Evolutionary conservation across 2,329 filamentous ascomycete species (phyloP), one percentile per base, ranked within the genome.

Genomic region (Trichoderma simmonsii): DNA sequence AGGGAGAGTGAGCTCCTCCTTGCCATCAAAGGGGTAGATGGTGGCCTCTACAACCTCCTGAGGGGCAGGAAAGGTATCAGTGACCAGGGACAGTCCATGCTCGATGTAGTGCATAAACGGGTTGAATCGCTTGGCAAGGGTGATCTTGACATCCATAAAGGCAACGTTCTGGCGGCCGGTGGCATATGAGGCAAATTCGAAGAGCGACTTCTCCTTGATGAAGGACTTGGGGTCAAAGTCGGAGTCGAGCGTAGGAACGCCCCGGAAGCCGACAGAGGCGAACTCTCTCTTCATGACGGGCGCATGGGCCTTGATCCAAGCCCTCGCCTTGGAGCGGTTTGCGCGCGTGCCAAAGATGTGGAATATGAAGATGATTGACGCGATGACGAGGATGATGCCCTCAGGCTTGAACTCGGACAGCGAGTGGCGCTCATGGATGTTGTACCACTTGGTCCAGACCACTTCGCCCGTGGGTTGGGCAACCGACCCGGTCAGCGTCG

Each of bases 361-460:
- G 74, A 97, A 84, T 56, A 91, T 80, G 75, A 98, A 86, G 75
- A 98, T 88, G 68, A 97, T 75, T 69, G 91, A 79, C 76, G 98
- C 89, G 78, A 94, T 86, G 39, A 89, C 88, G 73, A 98, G 84
- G 77, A 99, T 92, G 80, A 94, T 84, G 73, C 93, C 92, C 85
- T 99, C 96, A 78, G 91, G 88, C 83, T 90, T 90, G 87, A 99
- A 99, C 81, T 99, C 96, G 78, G 87, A 87, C 73, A 91, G 85
- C 30, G 90, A 90, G 78, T 95, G 91, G 79, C 96, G 94, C 88
- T 98, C 95, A 88, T 97, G 96, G 73, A 98, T 86, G 71, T 94
- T 94, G 85, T 98, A 99, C 96, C 96, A 99, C 86, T 93, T 94
- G 66, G 94, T 97, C 82, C 92, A 98, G 15, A 93, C 92, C 30